A percentile compares a stretch with the other conserved stretches of the same genome.
These are phyloP conservation scores for Neoboletus magnificus DNA, from an alignment of 768 basidiomycete genomes.

Conservation along the genomic window DNA sequence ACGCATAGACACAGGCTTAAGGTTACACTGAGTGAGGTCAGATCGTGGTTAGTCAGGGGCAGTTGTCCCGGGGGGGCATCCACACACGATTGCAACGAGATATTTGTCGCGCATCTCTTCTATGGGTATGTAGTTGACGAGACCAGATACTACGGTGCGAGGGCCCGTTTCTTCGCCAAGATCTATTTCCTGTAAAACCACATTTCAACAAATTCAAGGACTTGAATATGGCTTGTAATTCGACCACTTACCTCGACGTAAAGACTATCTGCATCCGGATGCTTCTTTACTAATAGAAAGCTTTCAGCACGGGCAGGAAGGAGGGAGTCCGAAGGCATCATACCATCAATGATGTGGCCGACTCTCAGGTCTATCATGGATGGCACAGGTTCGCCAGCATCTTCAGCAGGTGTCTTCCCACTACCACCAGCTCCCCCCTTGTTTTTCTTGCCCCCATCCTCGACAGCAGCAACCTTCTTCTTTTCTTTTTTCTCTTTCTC, in stretches of 20 bases:
- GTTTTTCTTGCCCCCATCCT: slow-evolving; percentile 38
- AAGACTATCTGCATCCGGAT: slow-evolving; percentile 97
- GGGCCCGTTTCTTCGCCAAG: slow-evolving; percentile 94
- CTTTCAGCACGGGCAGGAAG: slow-evolving; percentile 1
- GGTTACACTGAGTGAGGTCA: slow-evolving; percentile 59
- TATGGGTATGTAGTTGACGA: slow-evolving; percentile 95
- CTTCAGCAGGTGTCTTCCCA: slow-evolving; percentile 44
- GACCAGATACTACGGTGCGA: slow-evolving; percentile 92
- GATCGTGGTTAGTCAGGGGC: neutral
- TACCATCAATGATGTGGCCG: slow-evolving; percentile 88
- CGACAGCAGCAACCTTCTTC: slow-evolving; percentile 49
- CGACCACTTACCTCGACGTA: slow-evolving; percentile 74
- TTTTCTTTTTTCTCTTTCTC: slow-evolving; percentile 43
- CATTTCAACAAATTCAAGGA: neutral
- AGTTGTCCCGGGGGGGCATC: neutral
- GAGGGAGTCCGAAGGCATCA: slow-evolving; percentile 21
- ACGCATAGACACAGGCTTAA: slow-evolving; percentile 96
- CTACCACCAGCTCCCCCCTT: slow-evolving; percentile 34
- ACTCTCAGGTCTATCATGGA: slow-evolving; percentile 98
- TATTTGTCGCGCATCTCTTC: slow-evolving; percentile 87
- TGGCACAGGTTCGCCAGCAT: slow-evolving; percentile 80
- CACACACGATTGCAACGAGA: slow-evolving; percentile 75
- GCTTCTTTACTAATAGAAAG: slow-evolving; percentile 70
- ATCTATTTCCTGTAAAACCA: slow-evolving; percentile 77
- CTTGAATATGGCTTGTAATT: neutral